Conservation (phyloP, 306 rosid genomes). For the Casuarina equisetifolia region DNA sequence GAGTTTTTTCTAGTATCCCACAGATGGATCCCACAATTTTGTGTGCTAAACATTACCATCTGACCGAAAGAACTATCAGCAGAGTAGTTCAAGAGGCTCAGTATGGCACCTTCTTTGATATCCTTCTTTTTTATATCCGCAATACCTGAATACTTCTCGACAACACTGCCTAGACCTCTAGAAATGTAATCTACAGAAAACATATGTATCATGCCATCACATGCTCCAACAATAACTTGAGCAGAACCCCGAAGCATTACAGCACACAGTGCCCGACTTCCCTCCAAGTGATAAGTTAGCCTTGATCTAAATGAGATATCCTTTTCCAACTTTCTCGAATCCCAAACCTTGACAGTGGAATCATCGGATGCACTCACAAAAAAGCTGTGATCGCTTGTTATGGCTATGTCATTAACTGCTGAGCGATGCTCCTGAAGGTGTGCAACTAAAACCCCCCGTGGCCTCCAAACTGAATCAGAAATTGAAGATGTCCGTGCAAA, state of each 20-base stretch:
- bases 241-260: slow-evolving; percentile 82
- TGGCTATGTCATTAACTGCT: slow-evolving; percentile 85
- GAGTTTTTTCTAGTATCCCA: slow-evolving; percentile 90
- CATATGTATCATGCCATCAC: slow-evolving; percentile 86
- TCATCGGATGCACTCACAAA: slow-evolving; percentile 95
- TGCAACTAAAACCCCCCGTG: slow-evolving; percentile 93
- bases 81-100: slow-evolving; percentile 64
- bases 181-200: slow-evolving; percentile 91
- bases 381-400: slow-evolving; percentile 86
- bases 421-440: slow-evolving; percentile 98
- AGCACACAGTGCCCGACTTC: slow-evolving; percentile 87
- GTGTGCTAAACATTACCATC: slow-evolving; percentile 86
- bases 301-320: slow-evolving; percentile 96
- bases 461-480: slow-evolving; percentile 96
- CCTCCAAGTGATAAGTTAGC: slow-evolving; percentile 92
- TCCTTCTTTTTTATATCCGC: slow-evolving; percentile 90
- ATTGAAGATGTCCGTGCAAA: slow-evolving; percentile 59
- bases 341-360: slow-evolving; percentile 96
- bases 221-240: slow-evolving; percentile 91
- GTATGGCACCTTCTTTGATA: slow-evolving; percentile 87
- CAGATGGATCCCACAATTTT: slow-evolving; percentile 88
- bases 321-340: slow-evolving; percentile 87
- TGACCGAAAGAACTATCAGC: slow-evolving; percentile 54
- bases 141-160: slow-evolving; percentile 92
- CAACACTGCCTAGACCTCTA: slow-evolving; percentile 81